Evolutionary conservation across 495 filamentous ascomycete species (phyloP), one percentile per base, ranked within the genome.

Genomic region (Articulospora tetracladia): DNA sequence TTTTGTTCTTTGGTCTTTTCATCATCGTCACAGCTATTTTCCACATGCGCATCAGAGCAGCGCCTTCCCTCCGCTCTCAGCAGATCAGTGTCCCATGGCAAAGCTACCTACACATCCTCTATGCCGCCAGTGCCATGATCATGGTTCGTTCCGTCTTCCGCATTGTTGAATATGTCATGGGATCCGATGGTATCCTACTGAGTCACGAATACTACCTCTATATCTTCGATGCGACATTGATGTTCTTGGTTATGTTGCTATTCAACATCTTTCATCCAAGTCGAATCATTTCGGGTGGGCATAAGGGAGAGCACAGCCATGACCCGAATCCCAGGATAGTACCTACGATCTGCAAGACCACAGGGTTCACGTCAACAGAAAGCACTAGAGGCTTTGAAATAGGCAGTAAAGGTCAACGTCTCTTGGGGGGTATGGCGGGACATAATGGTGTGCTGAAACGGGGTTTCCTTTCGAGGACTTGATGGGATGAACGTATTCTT

Each of bases 101-200:
- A 32, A 46, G 27, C 56, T 65, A 63, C 34, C 41, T 68, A 15
- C 55, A 56, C 36, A 70, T 78, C 11, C 74, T 87, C 1, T 86
- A 85, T 62, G 57, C 41, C 15, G 74, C 75, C 1, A 80, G 76
- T 52, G 61, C 62, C 0, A 68, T 87, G 6, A 87, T 90, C 60
- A 66, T 88, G 59, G 56, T 86, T 1, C 79, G 86, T 20, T 80
- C 74, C 7, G 58, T 85, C 0, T 78, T 86, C 62, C 77, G 86
- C 24, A 73, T 84, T 13, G 73, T 79, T 10, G 86, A 89, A 68
- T 88, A 84, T 49, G 25, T 79, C 0, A 67, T 78, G 59, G 85
- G 86, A 0, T 71, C 75, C 51, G 66, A 72, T 25, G 82, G 83
- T 6, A 57, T 56, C 6, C 24, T 69, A 48, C 30, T 69, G 19